Base-by-base conservation (phyloP, 2,329 filamentous ascomycete genomes). In the Colletotrichum sp. region DNA sequence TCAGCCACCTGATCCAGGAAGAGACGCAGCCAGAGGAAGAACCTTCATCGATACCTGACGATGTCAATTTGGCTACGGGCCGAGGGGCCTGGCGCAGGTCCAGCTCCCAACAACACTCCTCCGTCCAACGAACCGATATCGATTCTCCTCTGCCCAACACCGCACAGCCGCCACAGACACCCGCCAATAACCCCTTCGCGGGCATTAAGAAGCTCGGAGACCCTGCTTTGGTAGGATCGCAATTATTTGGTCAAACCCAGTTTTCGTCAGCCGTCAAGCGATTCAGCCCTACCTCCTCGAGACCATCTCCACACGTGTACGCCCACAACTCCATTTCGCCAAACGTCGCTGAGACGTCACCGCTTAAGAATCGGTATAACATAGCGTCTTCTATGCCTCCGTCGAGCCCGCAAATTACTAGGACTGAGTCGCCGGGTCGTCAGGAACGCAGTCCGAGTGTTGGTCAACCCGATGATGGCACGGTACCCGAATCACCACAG, bases 171-270 rank as follows among this genome's bases (percentile, higher is more conserved):
- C 86, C 90, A 3, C 87, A 91, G 78, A 92, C 90, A 2, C 90
- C 90, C 1, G 86, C 86, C 1, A 87, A 84, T 64, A 90, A 90
- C 65, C 88, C 89, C 1, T 90, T 91, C 78, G 84, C 81, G 10
- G 82, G 80, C 12, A 81, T 82, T 72, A 79, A 82, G 9, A 81
- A 84, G 77, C 78, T 82, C 69, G 81, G 82, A 71, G 78, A 83
- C 72, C 74, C 81, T 82, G 78, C 85, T 2, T 83, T 85, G 80
- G 83, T 78, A 70, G 85, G 80, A 80, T 88, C 89, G 9, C 90
- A 92, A 80, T 83, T 92, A 10, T 92, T 92, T 78, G 86, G 85
- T 1, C 87, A 89, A 78, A 92, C 90, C 1, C 90, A 90, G 77
- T 84, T 84, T 36, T 91, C 90, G 3, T 91, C 90, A 2, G 89